These are phyloP conservation scores for Cylindrodendrum hubeiense DNA, from an alignment of 2,329 filamentous ascomycete species.

Conservation along the genomic window DNA sequence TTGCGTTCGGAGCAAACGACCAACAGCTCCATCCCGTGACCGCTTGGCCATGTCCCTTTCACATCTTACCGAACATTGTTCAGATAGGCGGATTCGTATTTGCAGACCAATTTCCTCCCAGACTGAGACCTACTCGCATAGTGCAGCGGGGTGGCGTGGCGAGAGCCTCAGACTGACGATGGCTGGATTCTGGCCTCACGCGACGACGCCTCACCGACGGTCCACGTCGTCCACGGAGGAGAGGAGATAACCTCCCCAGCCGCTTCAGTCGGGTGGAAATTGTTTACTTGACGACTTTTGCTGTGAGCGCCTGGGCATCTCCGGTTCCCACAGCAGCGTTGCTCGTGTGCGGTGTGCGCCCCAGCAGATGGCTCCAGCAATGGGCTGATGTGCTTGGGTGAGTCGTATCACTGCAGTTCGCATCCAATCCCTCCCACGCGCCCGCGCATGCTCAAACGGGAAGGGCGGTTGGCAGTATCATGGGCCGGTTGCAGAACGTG, in stretches of 20 bases:
- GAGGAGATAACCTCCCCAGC: constrained; percentile 6
- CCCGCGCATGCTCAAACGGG: constrained; percentile 20
- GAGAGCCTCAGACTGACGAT: background rate
- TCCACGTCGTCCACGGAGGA: background rate
- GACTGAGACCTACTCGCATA: no score
- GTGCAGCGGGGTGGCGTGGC: background rate
- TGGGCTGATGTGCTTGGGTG: constrained; percentile 34
- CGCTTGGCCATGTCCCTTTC: background rate
- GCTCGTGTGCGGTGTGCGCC: constrained; percentile 17
- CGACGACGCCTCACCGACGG: background rate
- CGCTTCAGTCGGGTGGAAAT: constrained; percentile 14
- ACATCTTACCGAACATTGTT: background rate
- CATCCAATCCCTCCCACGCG: constrained; percentile 17
- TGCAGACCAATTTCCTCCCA: background rate
- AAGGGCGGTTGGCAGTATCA: constrained; percentile 17
- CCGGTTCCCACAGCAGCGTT: constrained; percentile 26
- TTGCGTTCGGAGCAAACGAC: background rate
- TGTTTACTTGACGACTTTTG: constrained; percentile 9
- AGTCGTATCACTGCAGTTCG: constrained; percentile 34
- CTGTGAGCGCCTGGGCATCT: background rate
- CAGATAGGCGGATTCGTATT: background rate
- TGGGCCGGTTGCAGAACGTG: constrained; percentile 11
- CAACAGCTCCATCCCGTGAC: background rate
- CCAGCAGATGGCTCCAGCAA: constrained; percentile 32
- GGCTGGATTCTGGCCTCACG: background rate